A percentile compares a stretch with the other conserved stretches of the same genome.
Evolutionary conservation across 2,329 filamentous ascomycete species (phyloP).

Genomic region (Cladosporium sp.): DNA sequence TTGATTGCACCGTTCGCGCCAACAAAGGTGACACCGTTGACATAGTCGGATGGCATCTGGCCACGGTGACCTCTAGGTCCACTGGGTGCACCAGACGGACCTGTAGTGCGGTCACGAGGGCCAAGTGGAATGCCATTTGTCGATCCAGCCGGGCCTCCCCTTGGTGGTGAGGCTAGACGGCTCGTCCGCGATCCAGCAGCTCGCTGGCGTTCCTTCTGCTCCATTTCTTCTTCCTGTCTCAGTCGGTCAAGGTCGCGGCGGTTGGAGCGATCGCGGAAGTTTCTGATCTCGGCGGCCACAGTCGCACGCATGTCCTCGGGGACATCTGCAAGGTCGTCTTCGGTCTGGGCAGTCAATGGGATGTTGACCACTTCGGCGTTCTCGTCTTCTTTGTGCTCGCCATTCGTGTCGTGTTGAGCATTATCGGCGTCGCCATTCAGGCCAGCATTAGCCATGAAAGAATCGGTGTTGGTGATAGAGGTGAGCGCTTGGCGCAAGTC

Average conservation of each 20-base stretch:
- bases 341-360: conserved; percentile 67
- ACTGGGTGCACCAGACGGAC: conserved; percentile 70
- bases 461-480: conserved; percentile 69
- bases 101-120: conserved; percentile 53
- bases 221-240: conserved; percentile 86
- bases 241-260: conserved; percentile 85
- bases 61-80: conserved; percentile 63
- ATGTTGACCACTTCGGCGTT: conserved; percentile 88
- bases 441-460: conserved; percentile 35
- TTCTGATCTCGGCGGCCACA: conserved; percentile 89
- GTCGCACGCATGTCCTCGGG: conserved; percentile 95
- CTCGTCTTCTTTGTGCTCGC: conserved; percentile 60
- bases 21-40: conserved; percentile 79
- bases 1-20: conserved; percentile 65
- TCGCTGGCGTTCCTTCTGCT: conserved; percentile 77
- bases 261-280: conserved; percentile 89
- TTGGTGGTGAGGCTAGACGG: conserved; percentile 71
- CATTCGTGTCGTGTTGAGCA: conserved; percentile 31
- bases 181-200: conserved; percentile 64
- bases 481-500: conserved; percentile 69
- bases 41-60: conserved; percentile 70
- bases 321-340: conserved; percentile 94
- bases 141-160: conserved; percentile 53
- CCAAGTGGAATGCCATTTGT: conserved; percentile 77
- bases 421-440: conserved; percentile 42